Conservation (phyloP, 2,329 filamentous ascomycete genomes). For the Ophiostoma novo-ulmi region DNA sequence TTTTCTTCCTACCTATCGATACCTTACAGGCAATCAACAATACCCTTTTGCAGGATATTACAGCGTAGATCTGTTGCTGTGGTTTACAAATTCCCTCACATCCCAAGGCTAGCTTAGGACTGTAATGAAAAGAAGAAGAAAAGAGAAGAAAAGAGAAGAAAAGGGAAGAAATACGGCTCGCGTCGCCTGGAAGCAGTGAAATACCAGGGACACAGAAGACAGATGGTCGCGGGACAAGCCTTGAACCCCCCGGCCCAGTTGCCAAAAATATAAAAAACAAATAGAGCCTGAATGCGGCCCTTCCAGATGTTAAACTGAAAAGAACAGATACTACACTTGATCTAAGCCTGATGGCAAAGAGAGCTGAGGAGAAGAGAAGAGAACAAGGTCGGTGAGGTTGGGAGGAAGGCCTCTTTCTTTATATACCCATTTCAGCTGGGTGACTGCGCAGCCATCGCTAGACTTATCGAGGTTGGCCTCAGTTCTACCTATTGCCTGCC, state of each 20-base stretch:
- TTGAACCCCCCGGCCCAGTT: background rate
- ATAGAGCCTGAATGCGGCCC: background rate
- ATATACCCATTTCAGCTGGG: background rate
- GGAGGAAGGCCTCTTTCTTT: background rate
- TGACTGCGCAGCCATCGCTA: background rate
- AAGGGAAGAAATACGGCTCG: slow-evolving; percentile 42
- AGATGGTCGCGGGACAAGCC: slow-evolving; percentile 51
- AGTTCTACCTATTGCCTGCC: background rate
- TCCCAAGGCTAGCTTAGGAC: background rate
- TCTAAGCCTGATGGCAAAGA: slow-evolving; percentile 67
- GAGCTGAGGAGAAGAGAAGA: slow-evolving; percentile 45
- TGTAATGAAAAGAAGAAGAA: background rate
- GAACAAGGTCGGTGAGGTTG: background rate
- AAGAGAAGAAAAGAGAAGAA: background rate
- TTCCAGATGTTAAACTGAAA: slow-evolving; percentile 97
- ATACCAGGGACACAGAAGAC: slow-evolving; percentile 67
- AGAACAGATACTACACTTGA: slow-evolving; percentile 97
- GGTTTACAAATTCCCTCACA: background rate
- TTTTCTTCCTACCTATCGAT: background rate
- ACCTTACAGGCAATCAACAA: slow-evolving; percentile 20
- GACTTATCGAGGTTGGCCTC: no score
- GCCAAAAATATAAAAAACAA: background rate
- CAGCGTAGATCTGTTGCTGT: background rate
- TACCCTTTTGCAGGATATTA: slow-evolving; percentile 16
- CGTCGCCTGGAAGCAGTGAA: slow-evolving; percentile 68